phyloP scores from a whole-genome alignment of 352 stramenopile genomes.

The Phytopythium aichiense region DNA sequence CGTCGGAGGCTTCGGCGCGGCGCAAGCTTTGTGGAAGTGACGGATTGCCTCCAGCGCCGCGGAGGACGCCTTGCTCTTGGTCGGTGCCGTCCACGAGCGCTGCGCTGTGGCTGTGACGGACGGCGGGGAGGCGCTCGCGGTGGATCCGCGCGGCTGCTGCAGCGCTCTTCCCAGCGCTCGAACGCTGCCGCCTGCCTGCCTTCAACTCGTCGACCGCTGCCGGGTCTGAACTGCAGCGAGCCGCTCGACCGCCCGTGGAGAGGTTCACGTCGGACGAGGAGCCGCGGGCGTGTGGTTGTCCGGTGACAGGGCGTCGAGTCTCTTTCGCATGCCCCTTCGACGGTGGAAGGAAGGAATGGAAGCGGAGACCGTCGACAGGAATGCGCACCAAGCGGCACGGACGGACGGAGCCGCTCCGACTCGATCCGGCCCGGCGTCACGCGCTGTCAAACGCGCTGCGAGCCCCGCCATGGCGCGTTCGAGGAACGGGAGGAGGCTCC shows the following conservation, averaged over 20 bases:
- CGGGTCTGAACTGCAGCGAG: background rate
- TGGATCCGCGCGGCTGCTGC: background rate
- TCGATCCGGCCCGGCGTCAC: background rate
- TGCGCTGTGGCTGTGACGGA: background rate
- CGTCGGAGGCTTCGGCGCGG: background rate
- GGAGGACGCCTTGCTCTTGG: background rate
- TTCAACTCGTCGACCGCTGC: background rate
- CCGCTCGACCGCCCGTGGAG: too few species aligned
- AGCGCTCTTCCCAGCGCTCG: too few species aligned
- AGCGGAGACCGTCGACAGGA: background rate
- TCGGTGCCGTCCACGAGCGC: background rate
- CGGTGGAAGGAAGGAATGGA: background rate
- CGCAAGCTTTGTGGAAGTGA: background rate
- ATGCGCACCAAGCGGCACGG: background rate
- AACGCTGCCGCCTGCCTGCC: background rate
- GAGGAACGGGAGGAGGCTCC: background rate
- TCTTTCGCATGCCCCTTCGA: background rate
- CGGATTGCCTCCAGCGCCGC: background rate
- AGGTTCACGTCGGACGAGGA: too few species aligned
- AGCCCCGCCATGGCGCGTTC: background rate
- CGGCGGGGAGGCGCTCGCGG: background rate
- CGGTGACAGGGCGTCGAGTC: too few species aligned
- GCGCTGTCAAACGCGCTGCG: background rate
- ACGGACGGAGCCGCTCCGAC: background rate
- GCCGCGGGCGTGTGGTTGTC: too few species aligned